Evolutionary conservation across 768 basidiomycete species (phyloP), one percentile per base, ranked within the genome.

Genomic region (Lactarius hatsudake): DNA sequence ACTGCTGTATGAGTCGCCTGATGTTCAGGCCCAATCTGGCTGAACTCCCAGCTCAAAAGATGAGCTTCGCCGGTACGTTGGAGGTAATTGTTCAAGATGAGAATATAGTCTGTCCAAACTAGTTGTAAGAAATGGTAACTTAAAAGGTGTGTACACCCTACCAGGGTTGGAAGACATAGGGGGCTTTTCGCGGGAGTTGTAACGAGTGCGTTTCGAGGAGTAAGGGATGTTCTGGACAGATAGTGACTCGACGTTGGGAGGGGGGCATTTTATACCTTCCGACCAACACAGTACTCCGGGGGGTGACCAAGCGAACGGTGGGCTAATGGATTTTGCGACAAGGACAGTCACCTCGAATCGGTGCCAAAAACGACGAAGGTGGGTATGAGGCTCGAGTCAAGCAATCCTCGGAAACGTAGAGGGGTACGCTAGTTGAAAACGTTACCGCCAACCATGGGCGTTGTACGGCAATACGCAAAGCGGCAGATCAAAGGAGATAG

Each of bases 61-160:
- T 59, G 58, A 32, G 43, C 62, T 57, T 70, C 67, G 17, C 69
- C 67, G 7, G 67, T 70, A 40, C 43, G 45, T 26, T 70, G 69
- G 30, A 70, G 55, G 67, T 70, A 64, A n/a, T 68, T 70, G 55
- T 70, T 70, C 43, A 70, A 60, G 54, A 70, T 62, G 59, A 70
- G 69, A 40, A 70, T 60, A 30, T 70, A 70, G 56, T 70, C 69
- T 68, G 26, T 18, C 45, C 10, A 23, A 15, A n/a, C 43, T 12
- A 34, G 34, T 23, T 3, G 43, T 67, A 42, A 64, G 59, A 23
- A 61, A 26, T 15, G 2, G 53, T 40, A 26, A 51, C 20, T 48
- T 43, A 13, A 7, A 43, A 55, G 26, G 53, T 5, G 36, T 17
- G 36, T 48, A 8, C 28, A 28, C 3, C 67, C 3, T 42, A 68